phyloP scores from a whole-genome alignment of 192 early-diverging fungal genomes.

The Gigaspora rosea region DNA sequence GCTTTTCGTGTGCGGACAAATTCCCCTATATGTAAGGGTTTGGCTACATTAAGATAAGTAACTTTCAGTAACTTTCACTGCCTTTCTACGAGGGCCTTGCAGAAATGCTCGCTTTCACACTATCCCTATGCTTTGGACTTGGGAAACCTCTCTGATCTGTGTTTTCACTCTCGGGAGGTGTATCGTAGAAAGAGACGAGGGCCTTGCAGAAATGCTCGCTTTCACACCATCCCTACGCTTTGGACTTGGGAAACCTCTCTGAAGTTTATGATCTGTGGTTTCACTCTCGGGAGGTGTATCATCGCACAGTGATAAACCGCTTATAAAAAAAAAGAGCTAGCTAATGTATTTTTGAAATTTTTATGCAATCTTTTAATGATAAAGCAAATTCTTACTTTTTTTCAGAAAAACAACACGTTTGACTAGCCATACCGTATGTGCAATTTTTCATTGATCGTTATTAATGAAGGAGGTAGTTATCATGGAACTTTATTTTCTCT shows the following conservation, averaged over 20 bases:
- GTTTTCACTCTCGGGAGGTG: not conserved
- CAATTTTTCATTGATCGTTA: not conserved
- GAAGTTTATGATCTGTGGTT: too few species aligned
- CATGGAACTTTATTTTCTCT: not conserved
- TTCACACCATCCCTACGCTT: too few species aligned
- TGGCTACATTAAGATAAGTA: not conserved
- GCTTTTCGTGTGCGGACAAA: too few species aligned
- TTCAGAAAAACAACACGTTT: not conserved
- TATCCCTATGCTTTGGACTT: conserved; percentile 22
- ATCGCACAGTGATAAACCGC: too few species aligned
- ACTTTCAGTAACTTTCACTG: not conserved
- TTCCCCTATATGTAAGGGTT: too few species aligned
- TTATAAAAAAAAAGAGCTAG: too few species aligned
- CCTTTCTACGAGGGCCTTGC: too few species aligned
- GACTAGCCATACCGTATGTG: not conserved
- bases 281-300: too few species aligned
- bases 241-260: too few species aligned
- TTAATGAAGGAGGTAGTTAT: not conserved
- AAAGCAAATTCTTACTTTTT: not conserved
- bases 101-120: too few species aligned
- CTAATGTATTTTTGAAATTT: too few species aligned
- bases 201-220: too few species aligned
- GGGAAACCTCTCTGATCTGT: conserved; percentile 6
- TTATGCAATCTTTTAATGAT: not conserved
- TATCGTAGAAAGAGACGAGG: not conserved